A percentile compares a stretch with the other conserved stretches of the same genome.
phyloP scores from a whole-genome alignment of 148 eudicot genomes.

The Chenopodium album region DNA sequence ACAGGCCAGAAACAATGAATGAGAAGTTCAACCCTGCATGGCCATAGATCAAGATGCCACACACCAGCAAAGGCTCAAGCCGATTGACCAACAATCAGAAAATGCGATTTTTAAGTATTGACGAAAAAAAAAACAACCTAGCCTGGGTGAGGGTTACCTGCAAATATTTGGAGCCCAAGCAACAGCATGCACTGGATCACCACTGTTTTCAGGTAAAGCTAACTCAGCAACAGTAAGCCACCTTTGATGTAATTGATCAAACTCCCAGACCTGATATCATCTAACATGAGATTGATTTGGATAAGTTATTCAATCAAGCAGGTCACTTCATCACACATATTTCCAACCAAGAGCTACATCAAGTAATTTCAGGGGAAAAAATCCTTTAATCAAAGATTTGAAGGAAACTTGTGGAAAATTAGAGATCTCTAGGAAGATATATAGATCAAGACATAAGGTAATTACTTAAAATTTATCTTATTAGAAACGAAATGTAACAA shows the following conservation, averaged over 20 bases:
- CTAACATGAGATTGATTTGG: conserved; percentile 28
- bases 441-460: no score
- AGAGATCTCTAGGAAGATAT: neutral
- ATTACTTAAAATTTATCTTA: no score
- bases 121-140: neutral
- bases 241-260: conserved; percentile 92
- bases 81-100: neutral
- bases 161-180: conserved; percentile 99
- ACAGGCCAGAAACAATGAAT: neutral
- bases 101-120: neutral
- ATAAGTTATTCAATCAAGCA: conserved; percentile 25
- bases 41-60: neutral
- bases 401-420: neutral
- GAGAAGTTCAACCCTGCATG: neutral
- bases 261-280: conserved; percentile 86
- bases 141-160: conserved; percentile 43
- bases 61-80: neutral
- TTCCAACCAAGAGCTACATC: neutral
- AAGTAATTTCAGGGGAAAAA: neutral
- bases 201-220: conserved; percentile 60
- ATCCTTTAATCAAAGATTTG: no score
- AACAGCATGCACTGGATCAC: conserved; percentile 67
- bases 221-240: conserved; percentile 99
- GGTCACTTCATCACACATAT: neutral
- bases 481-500: no score